Evolutionary conservation across 768 basidiomycete genomes (phyloP).

Genomic region (Cubamyces sp.): DNA sequence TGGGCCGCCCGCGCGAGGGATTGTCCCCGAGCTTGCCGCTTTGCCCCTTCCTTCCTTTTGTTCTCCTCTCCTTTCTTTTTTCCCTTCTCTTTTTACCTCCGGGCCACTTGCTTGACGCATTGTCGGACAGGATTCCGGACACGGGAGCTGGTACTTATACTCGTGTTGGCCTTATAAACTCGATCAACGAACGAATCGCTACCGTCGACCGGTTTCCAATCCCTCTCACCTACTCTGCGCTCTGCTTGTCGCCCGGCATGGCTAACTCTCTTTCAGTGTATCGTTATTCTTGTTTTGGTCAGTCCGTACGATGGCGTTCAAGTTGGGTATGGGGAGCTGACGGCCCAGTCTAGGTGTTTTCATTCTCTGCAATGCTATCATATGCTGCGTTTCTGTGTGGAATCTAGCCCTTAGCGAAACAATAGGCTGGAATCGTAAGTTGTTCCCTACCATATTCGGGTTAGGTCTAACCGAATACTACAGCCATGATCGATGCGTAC

Average conservation of each 20-base stretch:
- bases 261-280: slow-evolving; percentile 49
- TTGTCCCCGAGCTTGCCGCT: slow-evolving; percentile 22
- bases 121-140: slow-evolving; percentile 38
- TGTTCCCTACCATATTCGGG: neutral
- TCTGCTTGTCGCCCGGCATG: slow-evolving; percentile 41
- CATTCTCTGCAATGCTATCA: slow-evolving; percentile 65
- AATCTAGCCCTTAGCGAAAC: slow-evolving; percentile 56
- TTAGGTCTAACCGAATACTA: neutral
- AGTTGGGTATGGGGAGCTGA: neutral
- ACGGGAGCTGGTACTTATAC: slow-evolving; percentile 33
- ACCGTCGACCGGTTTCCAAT: slow-evolving; percentile 40
- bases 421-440: slow-evolving; percentile 45
- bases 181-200: slow-evolving; percentile 17
- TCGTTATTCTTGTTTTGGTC: slow-evolving; percentile 68
- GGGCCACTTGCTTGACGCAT: slow-evolving; percentile 30
- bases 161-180: slow-evolving; percentile 22
- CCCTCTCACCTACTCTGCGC: slow-evolving; percentile 30
- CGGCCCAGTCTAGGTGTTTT: slow-evolving; percentile 50
- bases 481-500: slow-evolving; percentile 59
- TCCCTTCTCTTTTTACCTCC: slow-evolving; percentile 6
- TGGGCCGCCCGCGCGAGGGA: neutral
- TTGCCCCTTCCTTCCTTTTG: slow-evolving; percentile 23
- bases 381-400: slow-evolving; percentile 71
- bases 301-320: slow-evolving; percentile 26
- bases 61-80: slow-evolving; percentile 7